Conservation (phyloP, 352 stramenopile genomes). For the Globisporangium orthogonon region DNA sequence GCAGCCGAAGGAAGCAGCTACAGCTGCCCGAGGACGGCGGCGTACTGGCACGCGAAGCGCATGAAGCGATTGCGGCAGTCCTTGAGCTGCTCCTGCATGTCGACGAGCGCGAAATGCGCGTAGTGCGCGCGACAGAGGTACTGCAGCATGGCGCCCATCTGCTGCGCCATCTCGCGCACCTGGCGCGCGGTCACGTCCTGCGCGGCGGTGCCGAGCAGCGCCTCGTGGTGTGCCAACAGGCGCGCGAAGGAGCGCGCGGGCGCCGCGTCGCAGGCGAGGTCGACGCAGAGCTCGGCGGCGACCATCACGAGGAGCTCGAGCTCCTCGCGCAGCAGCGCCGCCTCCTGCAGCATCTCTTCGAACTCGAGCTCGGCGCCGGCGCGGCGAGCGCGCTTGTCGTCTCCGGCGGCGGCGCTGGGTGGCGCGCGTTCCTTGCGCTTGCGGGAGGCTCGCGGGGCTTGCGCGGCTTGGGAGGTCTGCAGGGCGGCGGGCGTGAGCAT, state of each 20-base stretch:
- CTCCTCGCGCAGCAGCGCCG: conserved; percentile 58
- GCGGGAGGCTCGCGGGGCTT: conserved; percentile 9
- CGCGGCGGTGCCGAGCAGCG: conserved; percentile 30
- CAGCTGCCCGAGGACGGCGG: conserved; percentile 48
- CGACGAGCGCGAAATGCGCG: conserved; percentile 57
- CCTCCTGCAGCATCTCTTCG: conserved; percentile 67
- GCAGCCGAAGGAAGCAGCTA: conserved; percentile 5
- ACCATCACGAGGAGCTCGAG: conserved; percentile 62
- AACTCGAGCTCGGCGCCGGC: conserved; percentile 65
- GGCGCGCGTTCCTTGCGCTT: conserved; percentile 42
- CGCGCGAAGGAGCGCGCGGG: conserved; percentile 23
- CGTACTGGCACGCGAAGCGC: conserved; percentile 74
- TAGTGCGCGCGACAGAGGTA: conserved; percentile 60
- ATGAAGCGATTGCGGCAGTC: conserved; percentile 67
- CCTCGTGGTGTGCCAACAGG: conserved; percentile 34
- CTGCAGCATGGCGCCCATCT: conserved; percentile 73
- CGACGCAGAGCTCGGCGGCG: conserved; percentile 42
- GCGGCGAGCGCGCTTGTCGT: conserved; percentile 42
- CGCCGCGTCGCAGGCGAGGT: conserved; percentile 33
- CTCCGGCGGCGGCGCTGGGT: conserved; percentile 11
- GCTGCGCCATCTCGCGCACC: conserved; percentile 57
- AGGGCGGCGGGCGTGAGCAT: conserved; percentile 11
- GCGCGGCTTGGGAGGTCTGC: neutral
- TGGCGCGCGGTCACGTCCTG: conserved; percentile 45
- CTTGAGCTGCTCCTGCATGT: conserved; percentile 68